Base-by-base conservation (phyloP, 169 alveolate genomes). In the Cryptosporidium sp. region DNA sequence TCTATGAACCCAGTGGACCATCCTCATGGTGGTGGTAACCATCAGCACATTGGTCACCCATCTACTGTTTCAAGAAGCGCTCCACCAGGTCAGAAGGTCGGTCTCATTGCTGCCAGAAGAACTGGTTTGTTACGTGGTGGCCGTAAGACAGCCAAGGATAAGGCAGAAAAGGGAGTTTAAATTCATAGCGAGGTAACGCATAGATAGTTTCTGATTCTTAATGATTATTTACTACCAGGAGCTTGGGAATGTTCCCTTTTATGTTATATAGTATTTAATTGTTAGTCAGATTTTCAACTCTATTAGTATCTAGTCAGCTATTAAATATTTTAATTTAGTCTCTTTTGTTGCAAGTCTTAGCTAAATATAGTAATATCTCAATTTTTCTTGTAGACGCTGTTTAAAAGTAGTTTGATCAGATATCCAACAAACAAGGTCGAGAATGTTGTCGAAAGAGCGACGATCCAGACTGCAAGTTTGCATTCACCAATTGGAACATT, bases 1-100 rank as follows among this genome's bases (percentile, higher is more conserved):
- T 99, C 99, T 65, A 98, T 98, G 99, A 98, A 98, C 98, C 99
- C 99, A 61, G 99, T 98, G 51, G 99, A 98, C 91, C 99, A 98
- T 93, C 99, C 99, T 29, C 99, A 98, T 94, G 99, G 99, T 91
- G 99, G 99, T 93, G 99, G 99, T 95, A 97, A 97, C 96, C 97
- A 97, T 84, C 92, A 86, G 41, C 99, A 98, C 94, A 97, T 98
- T 73, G 99, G 99, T 85, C 99, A 98, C 86, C 99, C 99, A 69
- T 95, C 99, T 69, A 98, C 99, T 41, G 97, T 98, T 52, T 93
- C 98, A 8, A 97, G 99, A 91, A 93, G 95, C 73, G 99, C 99
- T 37, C 99, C 99, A 58, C 99, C 99, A 48, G 99, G 99, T 59
- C 97, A 97, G 95, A 98, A 98, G 97, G 99, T 98, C 86, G 99